Evolutionary conservation across 495 filamentous ascomycete genomes (phyloP).

Genomic region (Amniculicola lignicola): DNA sequence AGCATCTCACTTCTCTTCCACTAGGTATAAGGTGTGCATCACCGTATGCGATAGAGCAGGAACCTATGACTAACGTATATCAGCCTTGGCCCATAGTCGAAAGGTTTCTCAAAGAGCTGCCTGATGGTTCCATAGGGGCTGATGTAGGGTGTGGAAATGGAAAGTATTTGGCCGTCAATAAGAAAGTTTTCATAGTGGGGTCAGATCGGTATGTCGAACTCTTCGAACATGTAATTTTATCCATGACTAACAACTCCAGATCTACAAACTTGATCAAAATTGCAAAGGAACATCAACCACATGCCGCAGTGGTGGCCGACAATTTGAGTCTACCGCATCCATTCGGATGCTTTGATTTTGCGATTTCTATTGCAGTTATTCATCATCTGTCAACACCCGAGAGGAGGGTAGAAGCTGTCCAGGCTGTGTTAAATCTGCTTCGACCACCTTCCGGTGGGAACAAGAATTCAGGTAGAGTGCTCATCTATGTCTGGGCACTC

Average conservation of each 20-base stretch:
- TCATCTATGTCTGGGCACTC: constrained; percentile 95
- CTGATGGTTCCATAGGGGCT: constrained; percentile 74
- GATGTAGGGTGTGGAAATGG: constrained; percentile 96
- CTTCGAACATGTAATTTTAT: background rate
- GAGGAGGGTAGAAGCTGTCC: constrained; percentile 70
- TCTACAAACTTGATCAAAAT: constrained; percentile 72
- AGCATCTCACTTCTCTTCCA: constrained; percentile 89
- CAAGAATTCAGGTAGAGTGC: constrained; percentile 45
- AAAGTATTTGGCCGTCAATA: constrained; percentile 83
- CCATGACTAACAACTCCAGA: constrained; percentile 38
- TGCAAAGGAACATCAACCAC: constrained; percentile 61
- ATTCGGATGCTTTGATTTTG: constrained; percentile 74
- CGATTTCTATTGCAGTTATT: constrained; percentile 88
- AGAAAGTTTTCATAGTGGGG: constrained; percentile 73
- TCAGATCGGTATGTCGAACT: constrained; percentile 67
- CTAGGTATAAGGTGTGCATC: constrained; percentile 75
- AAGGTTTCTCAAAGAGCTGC: constrained; percentile 65
- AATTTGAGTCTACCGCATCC: constrained; percentile 68
- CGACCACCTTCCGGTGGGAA: constrained; percentile 36
- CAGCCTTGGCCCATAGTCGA: constrained; percentile 92
- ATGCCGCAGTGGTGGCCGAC: constrained; percentile 68
- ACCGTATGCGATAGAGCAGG: background rate
- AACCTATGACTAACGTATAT: background rate
- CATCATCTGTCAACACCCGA: constrained; percentile 88
- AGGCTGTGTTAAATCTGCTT: constrained; percentile 67